Conservation (phyloP, 768 basidiomycete species). For the Collybiopsis luxurians region DNA sequence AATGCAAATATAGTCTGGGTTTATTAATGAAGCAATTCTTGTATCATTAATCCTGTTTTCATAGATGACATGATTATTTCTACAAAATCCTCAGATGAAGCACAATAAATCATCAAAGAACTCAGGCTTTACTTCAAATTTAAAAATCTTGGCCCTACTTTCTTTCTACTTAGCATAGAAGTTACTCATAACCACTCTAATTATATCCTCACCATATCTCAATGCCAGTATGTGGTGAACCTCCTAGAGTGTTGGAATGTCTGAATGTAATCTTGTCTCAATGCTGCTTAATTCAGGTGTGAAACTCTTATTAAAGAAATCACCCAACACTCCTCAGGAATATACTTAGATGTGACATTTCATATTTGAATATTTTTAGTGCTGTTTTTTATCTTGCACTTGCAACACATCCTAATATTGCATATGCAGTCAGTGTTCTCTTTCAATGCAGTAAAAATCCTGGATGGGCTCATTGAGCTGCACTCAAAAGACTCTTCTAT, state of each 20-base stretch:
- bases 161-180: constrained; percentile 26
- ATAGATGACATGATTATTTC: constrained; percentile 30
- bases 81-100: constrained; percentile 14
- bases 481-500: constrained; percentile 26
- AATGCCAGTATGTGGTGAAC: constrained; percentile 22
- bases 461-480: constrained; percentile 21
- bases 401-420: constrained; percentile 19
- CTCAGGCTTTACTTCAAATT: constrained; percentile 25
- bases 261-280: constrained; percentile 24
- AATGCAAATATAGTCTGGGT: constrained; percentile 28
- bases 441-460: constrained; percentile 19
- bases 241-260: constrained; percentile 24
- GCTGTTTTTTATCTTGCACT: constrained; percentile 17
- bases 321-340: constrained; percentile 4
- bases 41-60: constrained; percentile 25
- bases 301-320: neutral
- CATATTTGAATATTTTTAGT: constrained; percentile 17
- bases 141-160: constrained; percentile 22
- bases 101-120: too few species aligned
- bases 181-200: constrained; percentile 20
- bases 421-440: constrained; percentile 15
- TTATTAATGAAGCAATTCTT: constrained; percentile 16
- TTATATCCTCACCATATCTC: constrained; percentile 20
- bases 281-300: constrained; percentile 29
- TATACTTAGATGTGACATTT: constrained; percentile 9